Evolutionary conservation across 106 monocot genomes (phyloP).

Genomic region (Alisma plantagoaquatica): DNA sequence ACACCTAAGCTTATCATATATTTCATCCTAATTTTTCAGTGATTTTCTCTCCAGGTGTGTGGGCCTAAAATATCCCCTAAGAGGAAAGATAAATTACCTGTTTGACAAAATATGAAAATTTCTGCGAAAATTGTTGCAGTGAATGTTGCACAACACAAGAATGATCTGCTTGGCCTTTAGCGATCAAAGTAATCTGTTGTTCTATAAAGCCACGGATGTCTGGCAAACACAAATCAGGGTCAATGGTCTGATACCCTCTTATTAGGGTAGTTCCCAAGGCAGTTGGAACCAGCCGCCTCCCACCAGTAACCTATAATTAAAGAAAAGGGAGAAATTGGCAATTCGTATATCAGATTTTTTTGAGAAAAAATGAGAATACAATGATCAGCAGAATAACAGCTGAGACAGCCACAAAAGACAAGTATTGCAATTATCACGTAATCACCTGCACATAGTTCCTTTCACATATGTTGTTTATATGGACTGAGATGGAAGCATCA

Average conservation of each 20-base stretch:
- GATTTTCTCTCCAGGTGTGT: no score
- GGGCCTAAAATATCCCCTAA: no score
- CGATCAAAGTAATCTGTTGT: conserved; percentile 90
- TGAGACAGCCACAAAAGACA: no score
- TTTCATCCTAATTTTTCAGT: no score
- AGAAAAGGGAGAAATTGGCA: conserved; percentile 7
- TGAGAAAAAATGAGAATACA: no score
- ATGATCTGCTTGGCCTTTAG: conserved; percentile 88
- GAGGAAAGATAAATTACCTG: conserved; percentile 67
- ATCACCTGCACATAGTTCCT: conserved; percentile 95
- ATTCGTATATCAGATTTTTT: no score
- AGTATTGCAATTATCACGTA: no score
- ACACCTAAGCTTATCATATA: no score
- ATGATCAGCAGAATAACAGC: no score
- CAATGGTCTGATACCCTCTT: conserved; percentile 94
- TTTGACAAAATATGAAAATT: conserved; percentile 79
- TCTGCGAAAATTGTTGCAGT: conserved; percentile 75
- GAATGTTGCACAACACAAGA: conserved; percentile 61
- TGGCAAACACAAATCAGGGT: conserved; percentile 91
- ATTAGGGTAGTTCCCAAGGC: conserved; percentile 80
- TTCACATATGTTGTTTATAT: conserved; percentile 94
- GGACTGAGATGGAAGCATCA: conserved; percentile 90
- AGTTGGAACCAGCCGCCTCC: conserved; percentile 86
- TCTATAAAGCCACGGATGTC: conserved; percentile 97
- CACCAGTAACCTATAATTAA: conserved; percentile 67